phyloP scores from a whole-genome alignment of 345 rosid genomes.

The Eutrema heterophyllum region DNA sequence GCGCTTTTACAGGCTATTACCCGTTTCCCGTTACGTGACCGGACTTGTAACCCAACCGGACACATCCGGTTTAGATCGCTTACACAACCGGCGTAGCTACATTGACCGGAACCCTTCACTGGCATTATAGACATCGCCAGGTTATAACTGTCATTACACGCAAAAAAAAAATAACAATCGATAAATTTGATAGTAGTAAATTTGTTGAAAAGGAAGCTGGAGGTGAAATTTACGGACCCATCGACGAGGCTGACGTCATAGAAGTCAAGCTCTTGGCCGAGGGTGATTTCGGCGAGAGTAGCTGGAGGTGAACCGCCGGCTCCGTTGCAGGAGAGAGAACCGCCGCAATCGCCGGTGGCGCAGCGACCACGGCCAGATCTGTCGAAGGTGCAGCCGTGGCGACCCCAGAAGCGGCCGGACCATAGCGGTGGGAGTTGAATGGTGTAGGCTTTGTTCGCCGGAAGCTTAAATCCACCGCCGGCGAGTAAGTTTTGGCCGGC shows the following conservation, averaged over 20 bases:
- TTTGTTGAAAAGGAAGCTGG: not conserved
- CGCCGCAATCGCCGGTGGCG: constrained; percentile 89
- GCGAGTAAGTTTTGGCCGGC: constrained; percentile 75
- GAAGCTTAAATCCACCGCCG: constrained; percentile 78
- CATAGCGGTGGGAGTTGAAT: constrained; percentile 68
- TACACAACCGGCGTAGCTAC: constrained; percentile 87
- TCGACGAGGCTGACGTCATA: constrained; percentile 95
- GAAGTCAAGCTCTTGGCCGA: constrained; percentile 74
- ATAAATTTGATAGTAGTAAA: not conserved
- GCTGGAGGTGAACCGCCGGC: constrained; percentile 90
- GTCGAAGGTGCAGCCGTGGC: constrained; percentile 85
- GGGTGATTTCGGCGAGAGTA: constrained; percentile 84
- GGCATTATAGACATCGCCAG: constrained; percentile 77
- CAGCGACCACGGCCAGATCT: constrained; percentile 66
- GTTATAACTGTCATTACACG: constrained; percentile 47
- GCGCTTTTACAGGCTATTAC: constrained; percentile 96
- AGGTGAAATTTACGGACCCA: constrained; percentile 26
- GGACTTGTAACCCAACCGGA: constrained; percentile 76
- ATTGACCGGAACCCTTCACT: constrained; percentile 65
- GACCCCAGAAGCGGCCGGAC: constrained; percentile 99
- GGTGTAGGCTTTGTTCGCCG: constrained; percentile 54
- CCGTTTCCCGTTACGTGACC: constrained; percentile 45
- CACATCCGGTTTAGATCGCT: constrained; percentile 83
- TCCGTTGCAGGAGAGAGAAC: constrained; percentile 75
- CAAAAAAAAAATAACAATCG: too few relatives aligned